Evolutionary conservation across 1,284 basidiomycete species (phyloP).

Genomic region (Trametes sp.): DNA sequence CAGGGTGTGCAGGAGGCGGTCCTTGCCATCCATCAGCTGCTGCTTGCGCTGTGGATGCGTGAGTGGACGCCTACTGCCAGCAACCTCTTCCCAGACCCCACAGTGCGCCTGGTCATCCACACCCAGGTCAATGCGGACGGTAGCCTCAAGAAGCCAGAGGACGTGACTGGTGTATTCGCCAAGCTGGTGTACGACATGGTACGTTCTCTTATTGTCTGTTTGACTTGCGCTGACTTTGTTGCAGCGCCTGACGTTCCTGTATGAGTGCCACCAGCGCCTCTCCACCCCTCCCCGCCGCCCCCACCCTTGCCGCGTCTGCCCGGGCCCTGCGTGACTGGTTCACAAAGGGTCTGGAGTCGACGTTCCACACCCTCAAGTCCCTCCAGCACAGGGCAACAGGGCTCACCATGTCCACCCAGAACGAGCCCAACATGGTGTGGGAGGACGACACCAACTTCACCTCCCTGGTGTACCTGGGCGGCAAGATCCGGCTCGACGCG

Average conservation of each 20-base stretch:
- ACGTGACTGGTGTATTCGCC: conserved; percentile 13
- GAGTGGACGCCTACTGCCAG: neutral
- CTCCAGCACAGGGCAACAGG: conserved; percentile 11
- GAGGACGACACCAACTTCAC: conserved; percentile 1
- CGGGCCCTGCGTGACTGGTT: neutral
- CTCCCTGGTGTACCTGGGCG: conserved; percentile 13
- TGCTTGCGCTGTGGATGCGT: neutral
- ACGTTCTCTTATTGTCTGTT: neutral
- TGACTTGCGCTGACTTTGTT: neutral
- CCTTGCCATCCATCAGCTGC: neutral
- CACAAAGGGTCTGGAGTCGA: neutral
- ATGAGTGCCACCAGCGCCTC: neutral
- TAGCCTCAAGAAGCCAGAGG: conserved; percentile 7
- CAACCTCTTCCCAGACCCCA: conserved; percentile 11
- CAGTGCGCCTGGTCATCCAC: conserved; percentile 9
- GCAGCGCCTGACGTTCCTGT: neutral
- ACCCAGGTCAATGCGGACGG: conserved; percentile 6
- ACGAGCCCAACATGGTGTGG: conserved; percentile 21
- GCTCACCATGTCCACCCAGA: conserved; percentile 10
- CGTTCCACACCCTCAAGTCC: conserved; percentile 4
- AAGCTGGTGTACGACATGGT: conserved; percentile 14
- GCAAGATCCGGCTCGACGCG: conserved; percentile 7
- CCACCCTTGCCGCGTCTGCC: neutral
- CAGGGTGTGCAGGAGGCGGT: neutral
- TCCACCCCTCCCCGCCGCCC: neutral